phyloP scores from a whole-genome alignment of 345 rosid genomes.

The Populus davidiana region DNA sequence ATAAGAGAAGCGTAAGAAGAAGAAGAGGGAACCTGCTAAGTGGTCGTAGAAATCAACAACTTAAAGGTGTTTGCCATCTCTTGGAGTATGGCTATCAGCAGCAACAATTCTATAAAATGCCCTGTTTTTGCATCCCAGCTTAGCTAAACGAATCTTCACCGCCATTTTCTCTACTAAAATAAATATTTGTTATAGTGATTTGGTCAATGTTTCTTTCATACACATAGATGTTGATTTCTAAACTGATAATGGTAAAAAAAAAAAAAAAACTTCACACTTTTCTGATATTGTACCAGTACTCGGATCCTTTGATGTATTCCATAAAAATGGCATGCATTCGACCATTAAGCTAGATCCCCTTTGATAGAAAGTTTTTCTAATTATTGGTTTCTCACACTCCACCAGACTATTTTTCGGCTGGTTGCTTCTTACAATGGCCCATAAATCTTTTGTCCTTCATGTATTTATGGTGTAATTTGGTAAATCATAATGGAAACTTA shows the following conservation, averaged over 20 bases:
- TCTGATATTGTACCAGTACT: neutral
- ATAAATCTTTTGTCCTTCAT: neutral
- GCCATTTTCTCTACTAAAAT: too few relatives aligned
- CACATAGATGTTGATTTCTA: neutral
- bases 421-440: slow-evolving; percentile 48
- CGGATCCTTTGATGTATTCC: neutral
- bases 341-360: neutral
- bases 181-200: slow-evolving; percentile 8
- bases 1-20: too few relatives aligned
- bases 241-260: neutral
- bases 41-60: too few relatives aligned
- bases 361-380: neutral
- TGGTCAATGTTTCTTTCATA: neutral
- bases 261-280: neutral
- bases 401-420: slow-evolving; percentile 61
- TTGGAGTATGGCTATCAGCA: too few relatives aligned
- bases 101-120: too few relatives aligned
- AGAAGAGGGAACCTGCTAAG: too few relatives aligned
- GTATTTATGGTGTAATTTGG: too few relatives aligned
- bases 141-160: too few relatives aligned
- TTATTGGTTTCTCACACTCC: neutral
- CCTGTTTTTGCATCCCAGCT: neutral
- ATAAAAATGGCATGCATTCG: neutral
- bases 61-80: too few relatives aligned
- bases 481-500: too few relatives aligned